Percentiles rank a stretch among this genome's conserved stretches.
These are phyloP conservation scores for Tetradesmus lagerheimii DNA, from an alignment of 139 green algal genomes.

Conservation along the genomic window DNA sequence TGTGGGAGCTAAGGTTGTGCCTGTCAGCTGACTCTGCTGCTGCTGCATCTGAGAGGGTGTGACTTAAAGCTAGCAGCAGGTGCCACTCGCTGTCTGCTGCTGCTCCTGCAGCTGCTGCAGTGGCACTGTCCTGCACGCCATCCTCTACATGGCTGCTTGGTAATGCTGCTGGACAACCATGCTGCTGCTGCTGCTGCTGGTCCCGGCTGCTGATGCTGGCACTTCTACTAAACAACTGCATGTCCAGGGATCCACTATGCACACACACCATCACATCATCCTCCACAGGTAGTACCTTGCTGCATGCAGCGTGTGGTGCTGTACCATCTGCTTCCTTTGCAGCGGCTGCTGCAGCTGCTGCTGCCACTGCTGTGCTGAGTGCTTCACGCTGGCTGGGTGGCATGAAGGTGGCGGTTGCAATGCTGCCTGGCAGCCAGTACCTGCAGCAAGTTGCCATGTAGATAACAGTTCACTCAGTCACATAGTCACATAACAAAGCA, in stretches of 20 bases:
- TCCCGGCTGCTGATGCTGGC: neutral
- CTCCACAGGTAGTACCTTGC: neutral
- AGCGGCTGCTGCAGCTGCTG: conserved; percentile 1
- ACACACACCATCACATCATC: neutral
- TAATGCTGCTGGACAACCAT: neutral
- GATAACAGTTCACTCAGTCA: too few species aligned
- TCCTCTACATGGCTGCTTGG: neutral
- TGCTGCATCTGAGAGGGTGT: neutral
- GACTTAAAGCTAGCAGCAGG: neutral
- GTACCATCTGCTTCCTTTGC: neutral
- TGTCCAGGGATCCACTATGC: neutral
- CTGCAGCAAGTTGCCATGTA: neutral
- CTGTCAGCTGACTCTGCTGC: neutral
- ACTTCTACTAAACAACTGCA: neutral
- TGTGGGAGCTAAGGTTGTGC: neutral
- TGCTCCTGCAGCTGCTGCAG: neutral
- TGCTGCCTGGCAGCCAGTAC: neutral
- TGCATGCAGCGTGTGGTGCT: neutral
- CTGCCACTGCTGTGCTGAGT: conserved; percentile 24
- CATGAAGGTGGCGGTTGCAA: neutral
- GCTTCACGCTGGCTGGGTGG: neutral
- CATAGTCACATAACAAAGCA: neutral
- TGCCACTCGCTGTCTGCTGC: neutral
- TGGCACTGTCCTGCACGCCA: neutral
- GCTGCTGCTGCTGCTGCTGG: neutral